Evolutionary conservation across 106 monocot species (phyloP).

Genomic region (Vanilla planifolia): DNA sequence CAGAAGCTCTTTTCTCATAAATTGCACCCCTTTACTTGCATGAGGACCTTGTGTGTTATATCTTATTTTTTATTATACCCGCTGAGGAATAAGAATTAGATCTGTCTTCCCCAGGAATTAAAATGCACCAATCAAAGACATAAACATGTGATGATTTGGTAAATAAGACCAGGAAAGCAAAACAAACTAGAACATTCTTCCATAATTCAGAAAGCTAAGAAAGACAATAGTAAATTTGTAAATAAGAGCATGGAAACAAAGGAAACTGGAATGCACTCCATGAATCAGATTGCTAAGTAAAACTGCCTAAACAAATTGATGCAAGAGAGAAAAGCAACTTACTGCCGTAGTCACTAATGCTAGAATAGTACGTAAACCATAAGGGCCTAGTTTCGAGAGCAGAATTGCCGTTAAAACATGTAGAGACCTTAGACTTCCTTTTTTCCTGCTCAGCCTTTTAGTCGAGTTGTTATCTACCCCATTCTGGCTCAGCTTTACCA

Average conservation of each 20-base stretch:
- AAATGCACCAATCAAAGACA: too few relatives aligned
- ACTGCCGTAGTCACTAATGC: conserved; percentile 64
- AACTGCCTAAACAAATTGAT: background rate
- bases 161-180: too few relatives aligned
- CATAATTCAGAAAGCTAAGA: background rate
- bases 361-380: conserved; percentile 56
- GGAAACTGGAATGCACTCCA: background rate
- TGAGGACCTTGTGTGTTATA: too few relatives aligned
- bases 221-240: background rate
- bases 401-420: conserved; percentile 80
- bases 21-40: too few relatives aligned
- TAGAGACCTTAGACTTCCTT: conserved; percentile 56
- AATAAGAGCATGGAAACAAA: conserved; percentile 5
- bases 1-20: too few relatives aligned
- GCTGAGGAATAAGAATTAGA: too few relatives aligned
- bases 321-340: conserved; percentile 19
- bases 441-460: conserved; percentile 30
- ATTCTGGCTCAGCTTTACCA: conserved; percentile 31
- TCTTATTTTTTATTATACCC: too few relatives aligned
- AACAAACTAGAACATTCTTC: too few relatives aligned
- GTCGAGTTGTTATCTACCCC: conserved; percentile 24
- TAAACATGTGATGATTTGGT: too few relatives aligned
- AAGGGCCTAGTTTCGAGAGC: conserved; percentile 59
- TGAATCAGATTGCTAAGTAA: background rate
- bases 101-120: too few relatives aligned